A percentile compares a stretch with the other conserved stretches of the same genome.
phyloP scores from a whole-genome alignment of 2,329 filamentous ascomycete species.

The Anisogramma anomala region DNA sequence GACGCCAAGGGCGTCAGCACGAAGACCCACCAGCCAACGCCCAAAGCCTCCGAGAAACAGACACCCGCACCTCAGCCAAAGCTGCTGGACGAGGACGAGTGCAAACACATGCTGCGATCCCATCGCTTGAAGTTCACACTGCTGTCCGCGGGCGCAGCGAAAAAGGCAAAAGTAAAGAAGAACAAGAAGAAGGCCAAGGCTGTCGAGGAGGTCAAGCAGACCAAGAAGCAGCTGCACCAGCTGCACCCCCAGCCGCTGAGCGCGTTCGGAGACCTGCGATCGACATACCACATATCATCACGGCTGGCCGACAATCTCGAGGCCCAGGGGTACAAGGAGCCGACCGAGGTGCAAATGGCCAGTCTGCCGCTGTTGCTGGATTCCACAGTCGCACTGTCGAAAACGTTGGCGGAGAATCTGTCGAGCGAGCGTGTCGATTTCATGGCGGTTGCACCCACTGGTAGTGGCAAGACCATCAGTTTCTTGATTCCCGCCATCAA shows the following conservation, averaged over 20 bases:
- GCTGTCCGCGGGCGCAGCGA: constrained; percentile 41
- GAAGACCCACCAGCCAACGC: constrained; percentile 14
- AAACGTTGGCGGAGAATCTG: constrained; percentile 25
- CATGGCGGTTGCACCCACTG: constrained; percentile 81
- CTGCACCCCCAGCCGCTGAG: constrained; percentile 71
- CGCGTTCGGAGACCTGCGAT: constrained; percentile 61
- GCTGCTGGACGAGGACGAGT: constrained; percentile 55
- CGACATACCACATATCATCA: constrained; percentile 60
- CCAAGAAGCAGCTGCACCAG: constrained; percentile 53
- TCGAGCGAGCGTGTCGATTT: constrained; percentile 50
- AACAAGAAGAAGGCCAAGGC: constrained; percentile 38
- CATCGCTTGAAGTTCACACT: constrained; percentile 79
- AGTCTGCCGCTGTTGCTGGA: constrained; percentile 67
- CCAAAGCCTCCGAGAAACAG: constrained; percentile 17
- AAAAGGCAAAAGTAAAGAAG: constrained; percentile 40
- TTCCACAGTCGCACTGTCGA: constrained; percentile 37
- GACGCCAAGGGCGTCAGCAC: constrained; percentile 18
- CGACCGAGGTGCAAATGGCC: constrained; percentile 88
- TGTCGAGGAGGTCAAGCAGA: constrained; percentile 36
- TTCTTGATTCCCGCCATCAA: constrained; percentile 85
- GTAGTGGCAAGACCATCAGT: constrained; percentile 90
- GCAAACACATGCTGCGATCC: constrained; percentile 60
- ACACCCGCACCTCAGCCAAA: constrained; percentile 23
- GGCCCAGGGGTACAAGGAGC: constrained; percentile 73
- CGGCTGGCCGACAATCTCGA: constrained; percentile 67